Conservation (phyloP, 2,329 filamentous ascomycete genomes). For the Pseudofabraea citricarpa region DNA sequence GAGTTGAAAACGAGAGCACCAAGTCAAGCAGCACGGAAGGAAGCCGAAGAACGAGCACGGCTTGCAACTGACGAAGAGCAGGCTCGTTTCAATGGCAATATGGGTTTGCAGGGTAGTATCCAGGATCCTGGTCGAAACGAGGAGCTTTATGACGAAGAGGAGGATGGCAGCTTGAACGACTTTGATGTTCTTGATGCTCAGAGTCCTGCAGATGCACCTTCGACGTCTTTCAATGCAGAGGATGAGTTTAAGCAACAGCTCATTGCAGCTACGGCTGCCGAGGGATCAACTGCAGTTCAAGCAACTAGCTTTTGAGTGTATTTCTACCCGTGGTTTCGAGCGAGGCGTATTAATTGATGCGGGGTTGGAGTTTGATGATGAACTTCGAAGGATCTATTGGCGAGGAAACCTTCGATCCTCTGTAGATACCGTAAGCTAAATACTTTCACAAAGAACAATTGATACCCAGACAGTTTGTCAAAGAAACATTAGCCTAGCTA, state of each 20-base stretch:
- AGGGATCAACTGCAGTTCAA: not conserved
- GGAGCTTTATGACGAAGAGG: not conserved
- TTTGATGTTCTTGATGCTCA: not conserved
- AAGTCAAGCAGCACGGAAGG: conserved; percentile 64
- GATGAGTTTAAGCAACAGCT: conserved; percentile 1
- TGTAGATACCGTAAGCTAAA: no score
- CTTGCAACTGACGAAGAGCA: conserved; percentile 55
- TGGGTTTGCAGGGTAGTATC: conserved; percentile 48
- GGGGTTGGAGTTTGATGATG: no score
- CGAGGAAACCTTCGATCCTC: no score
- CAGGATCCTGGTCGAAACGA: conserved; percentile 5
- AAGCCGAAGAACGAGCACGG: conserved; percentile 59
- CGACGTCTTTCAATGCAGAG: not conserved
- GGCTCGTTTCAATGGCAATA: conserved; percentile 55
- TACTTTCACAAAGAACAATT: no score
- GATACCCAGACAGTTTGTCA: no score
- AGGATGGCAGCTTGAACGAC: not conserved
- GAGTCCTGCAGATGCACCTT: not conserved
- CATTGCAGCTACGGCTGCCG: conserved; percentile 1
- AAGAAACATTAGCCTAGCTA: no score
- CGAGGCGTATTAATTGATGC: no score
- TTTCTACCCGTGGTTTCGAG: no score
- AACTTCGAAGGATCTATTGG: no score
- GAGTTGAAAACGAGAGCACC: conserved; percentile 84
- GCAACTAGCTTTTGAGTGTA: no score